Base-by-base conservation (phyloP, 2,329 filamentous ascomycete genomes). In the Penicillium sp. region DNA sequence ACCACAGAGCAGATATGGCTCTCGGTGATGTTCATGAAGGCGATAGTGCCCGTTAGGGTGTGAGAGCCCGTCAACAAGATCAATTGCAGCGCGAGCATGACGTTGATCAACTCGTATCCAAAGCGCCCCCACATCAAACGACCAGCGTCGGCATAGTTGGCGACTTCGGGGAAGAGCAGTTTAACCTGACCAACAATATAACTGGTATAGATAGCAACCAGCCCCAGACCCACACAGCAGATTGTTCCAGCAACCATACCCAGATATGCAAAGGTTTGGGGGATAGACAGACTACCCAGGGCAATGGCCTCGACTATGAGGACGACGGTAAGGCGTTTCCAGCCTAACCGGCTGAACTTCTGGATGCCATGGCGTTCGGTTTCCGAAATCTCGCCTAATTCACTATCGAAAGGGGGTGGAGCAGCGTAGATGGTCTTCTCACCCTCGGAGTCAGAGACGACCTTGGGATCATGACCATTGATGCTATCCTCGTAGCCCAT, bases 131-230 rank as follows among this genome's bases (percentile, higher is more conserved):
- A 74, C 59, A 78, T 72, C 24, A 79, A 61, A 5, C 63, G 60
- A 23, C 77, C 75, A 2, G 74, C 75, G 56, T 78, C 76, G 11
- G 75, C 68, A 57, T 78, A 79, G 60, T 77, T 71, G 55, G 68
- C 65, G 26, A 77, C 63, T 24, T 75, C 61, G 2, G 75, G 75
- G 50, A 67, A 67, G 13, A 62, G 58, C 24, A 72, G 44, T 46
- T 69, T 70, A 28, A 71, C 69, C 54, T 75, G 71, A 9, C 75
- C 73, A 21, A 77, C 65, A n/a, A 75, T 56, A 45, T 75, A 73
- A 56, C 69, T 71, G 40, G 75, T 73, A 42, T 77, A 54, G 52
- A 54, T 54, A 33, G 52, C 52, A 26, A 54, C 45, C 52, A 54
- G 16, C 13, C 54, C 40, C 19, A 50, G 28, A 11, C 52, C 52